phyloP scores from a whole-genome alignment of 306 rosid species.

The Oemleria cerasiformis region DNA sequence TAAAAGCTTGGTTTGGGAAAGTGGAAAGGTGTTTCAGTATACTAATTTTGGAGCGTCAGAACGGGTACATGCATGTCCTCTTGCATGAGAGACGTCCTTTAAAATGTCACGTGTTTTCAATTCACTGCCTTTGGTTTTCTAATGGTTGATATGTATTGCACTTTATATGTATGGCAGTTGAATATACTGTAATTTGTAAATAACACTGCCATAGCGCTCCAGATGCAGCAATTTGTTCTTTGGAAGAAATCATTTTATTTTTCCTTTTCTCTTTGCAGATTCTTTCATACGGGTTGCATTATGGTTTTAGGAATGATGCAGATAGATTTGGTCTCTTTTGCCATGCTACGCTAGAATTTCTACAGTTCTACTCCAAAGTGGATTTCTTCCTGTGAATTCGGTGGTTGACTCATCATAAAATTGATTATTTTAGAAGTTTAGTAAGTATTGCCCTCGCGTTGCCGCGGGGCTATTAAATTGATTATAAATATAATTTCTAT shows the following conservation, averaged over 20 bases:
- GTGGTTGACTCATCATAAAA: slow-evolving; percentile 25
- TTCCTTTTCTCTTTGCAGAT: slow-evolving; percentile 43
- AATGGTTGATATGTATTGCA: background rate
- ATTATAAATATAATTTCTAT: too few species aligned
- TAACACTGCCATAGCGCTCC: background rate
- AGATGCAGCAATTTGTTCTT: background rate
- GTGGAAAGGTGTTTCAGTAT: slow-evolving; percentile 90
- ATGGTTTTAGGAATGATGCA: slow-evolving; percentile 83
- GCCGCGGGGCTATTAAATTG: too few species aligned
- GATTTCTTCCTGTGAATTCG: slow-evolving; percentile 94
- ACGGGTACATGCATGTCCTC: slow-evolving; percentile 69
- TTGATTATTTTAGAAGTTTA: slow-evolving; percentile 2
- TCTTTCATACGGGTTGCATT: slow-evolving; percentile 67
- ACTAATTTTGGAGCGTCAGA: slow-evolving; percentile 96
- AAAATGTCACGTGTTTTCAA: background rate
- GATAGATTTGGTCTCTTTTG: slow-evolving; percentile 94
- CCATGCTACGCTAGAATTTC: slow-evolving; percentile 92
- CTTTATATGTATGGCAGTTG: slow-evolving; percentile 1
- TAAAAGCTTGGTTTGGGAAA: slow-evolving; percentile 90
- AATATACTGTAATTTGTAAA: background rate
- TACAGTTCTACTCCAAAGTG: slow-evolving; percentile 73
- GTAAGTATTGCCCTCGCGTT: too few species aligned
- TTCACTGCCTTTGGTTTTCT: background rate
- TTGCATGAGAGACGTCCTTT: slow-evolving; percentile 14
- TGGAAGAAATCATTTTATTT: background rate